These are phyloP conservation scores for Bruguiera gymnorhiza DNA, from an alignment of 345 rosid species.

Conservation along the genomic window DNA sequence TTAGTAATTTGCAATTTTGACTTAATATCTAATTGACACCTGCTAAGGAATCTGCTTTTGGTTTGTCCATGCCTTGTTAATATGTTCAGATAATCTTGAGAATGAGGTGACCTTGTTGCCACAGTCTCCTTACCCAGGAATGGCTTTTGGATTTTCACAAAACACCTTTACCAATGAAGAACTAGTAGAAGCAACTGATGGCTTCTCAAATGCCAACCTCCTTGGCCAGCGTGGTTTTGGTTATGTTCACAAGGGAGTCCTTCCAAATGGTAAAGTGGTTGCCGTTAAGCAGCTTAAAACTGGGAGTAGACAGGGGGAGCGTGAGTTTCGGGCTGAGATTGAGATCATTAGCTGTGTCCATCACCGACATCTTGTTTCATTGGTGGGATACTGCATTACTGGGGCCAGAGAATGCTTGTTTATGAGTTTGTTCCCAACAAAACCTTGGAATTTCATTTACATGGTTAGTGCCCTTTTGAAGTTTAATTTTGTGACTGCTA, in stretches of 20 bases:
- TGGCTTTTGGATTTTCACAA: constrained; percentile 13
- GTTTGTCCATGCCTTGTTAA: no score
- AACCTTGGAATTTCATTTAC: constrained; percentile 32
- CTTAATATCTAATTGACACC: no score
- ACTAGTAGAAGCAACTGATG: constrained; percentile 18
- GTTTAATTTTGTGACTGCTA: background rate
- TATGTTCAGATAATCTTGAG: background rate
- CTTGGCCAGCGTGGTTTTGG: constrained; percentile 34
- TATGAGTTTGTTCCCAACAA: constrained; percentile 29
- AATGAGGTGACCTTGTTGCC: constrained; percentile 24
- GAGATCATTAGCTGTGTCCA: constrained; percentile 25
- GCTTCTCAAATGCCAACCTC: constrained; percentile 21
- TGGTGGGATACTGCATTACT: constrained; percentile 25
- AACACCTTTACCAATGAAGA: constrained; percentile 22
- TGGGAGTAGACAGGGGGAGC: constrained; percentile 33
- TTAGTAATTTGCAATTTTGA: no score
- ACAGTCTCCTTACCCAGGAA: constrained; percentile 33
- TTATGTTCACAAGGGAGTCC: constrained; percentile 29
- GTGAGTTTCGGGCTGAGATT: constrained; percentile 33
- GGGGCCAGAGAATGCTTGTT: constrained; percentile 27
- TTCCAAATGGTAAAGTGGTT: constrained; percentile 23
- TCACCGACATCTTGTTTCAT: constrained; percentile 28
- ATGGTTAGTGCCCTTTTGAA: constrained; percentile 19
- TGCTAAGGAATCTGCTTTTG: no score
- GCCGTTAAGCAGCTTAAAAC: constrained; percentile 33